A percentile compares a stretch with the other conserved stretches of the same genome.
Conservation (phyloP, 2,329 filamentous ascomycete species). For the Exophiala bonariae region DNA sequence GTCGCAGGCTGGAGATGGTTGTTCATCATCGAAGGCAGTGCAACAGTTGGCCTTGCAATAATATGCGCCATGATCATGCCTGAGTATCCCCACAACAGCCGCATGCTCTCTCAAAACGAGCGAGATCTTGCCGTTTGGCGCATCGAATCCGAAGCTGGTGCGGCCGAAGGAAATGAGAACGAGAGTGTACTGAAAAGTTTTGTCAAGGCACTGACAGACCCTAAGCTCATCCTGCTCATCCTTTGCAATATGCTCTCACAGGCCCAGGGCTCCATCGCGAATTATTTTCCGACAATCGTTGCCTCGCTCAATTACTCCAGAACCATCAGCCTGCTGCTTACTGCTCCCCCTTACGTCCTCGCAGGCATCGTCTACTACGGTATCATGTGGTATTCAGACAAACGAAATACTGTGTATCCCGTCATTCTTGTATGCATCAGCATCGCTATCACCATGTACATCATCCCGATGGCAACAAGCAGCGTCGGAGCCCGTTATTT, state of each 20-base stretch:
- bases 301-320: constrained; percentile 53
- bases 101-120: constrained; percentile 32
- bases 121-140: constrained; percentile 37
- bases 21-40: constrained; percentile 32
- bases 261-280: constrained; percentile 59
- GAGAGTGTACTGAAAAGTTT: constrained; percentile 30
- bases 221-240: not conserved
- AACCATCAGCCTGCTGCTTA: constrained; percentile 46
- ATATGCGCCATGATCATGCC: constrained; percentile 40
- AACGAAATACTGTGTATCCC: too few species aligned
- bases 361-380: constrained; percentile 39
- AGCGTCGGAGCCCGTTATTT: too few species aligned
- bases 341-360: constrained; percentile 47
- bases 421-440: too few species aligned
- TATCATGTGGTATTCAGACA: constrained; percentile 21
- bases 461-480: too few species aligned
- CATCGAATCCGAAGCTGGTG: constrained; percentile 38
- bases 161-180: constrained; percentile 38
- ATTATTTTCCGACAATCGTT: constrained; percentile 71
- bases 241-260: constrained; percentile 5
- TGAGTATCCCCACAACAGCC: constrained; percentile 42
- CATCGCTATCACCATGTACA: too few species aligned
- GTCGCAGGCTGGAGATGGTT: constrained; percentile 32
- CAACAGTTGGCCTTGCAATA: constrained; percentile 31
- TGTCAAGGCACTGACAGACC: constrained; percentile 27